Base-by-base conservation (phyloP, 108 stramenopile genomes). In the Nitzschia inconspicua region DNA sequence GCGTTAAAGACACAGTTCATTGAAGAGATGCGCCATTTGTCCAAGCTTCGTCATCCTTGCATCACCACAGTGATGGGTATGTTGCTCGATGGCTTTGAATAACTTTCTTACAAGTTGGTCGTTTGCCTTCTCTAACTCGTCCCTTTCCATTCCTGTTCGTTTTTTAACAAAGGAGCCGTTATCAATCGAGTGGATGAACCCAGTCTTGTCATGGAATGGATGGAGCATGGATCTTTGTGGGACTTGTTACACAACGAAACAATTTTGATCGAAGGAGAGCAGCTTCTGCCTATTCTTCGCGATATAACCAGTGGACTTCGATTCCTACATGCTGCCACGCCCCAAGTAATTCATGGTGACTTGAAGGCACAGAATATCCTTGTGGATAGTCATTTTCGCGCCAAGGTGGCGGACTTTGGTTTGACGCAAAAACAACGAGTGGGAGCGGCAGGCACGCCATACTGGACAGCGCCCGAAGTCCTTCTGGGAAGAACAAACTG, bases 401-500 rank as follows among this genome's bases (percentile, higher is more conserved):
- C 84, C 11, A 82, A 85, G 46, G 66, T 85, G 40, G 57, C 80
- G 3, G 80, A 86, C 39, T 86, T 86, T 62, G 85, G 81, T 34
- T 34, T 86, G 31, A 63, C 70, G 4, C 66, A 63, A 25, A 69
- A 75, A n/a, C n/a, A n/a, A 47, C 68, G 69, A 56, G 70, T 70
- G 8, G 65, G 47, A 9, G 27, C 48, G 26, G 96, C 16, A 3
- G 61, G 61, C 11, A 62, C 61, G 3, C 61, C 95, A 9, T 93
- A 74, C 63, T 97, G 94, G 94, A 97, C 96, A 94, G 93, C 91
- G 0, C 95, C 95, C 1, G 95, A 91, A 58, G 96, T 3, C 88
- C 94, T 13, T 91, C 93, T 18, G 27, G 40, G 8, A 22, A 22
- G 6, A 65, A 62, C 26, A 63, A 72, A 2, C 1, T 58, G 1